A percentile compares a stretch with the other conserved stretches of the same genome.
These are phyloP conservation scores for Aspergillus awamori DNA, from an alignment of 2,329 filamentous ascomycete species.

Conservation along the genomic window DNA sequence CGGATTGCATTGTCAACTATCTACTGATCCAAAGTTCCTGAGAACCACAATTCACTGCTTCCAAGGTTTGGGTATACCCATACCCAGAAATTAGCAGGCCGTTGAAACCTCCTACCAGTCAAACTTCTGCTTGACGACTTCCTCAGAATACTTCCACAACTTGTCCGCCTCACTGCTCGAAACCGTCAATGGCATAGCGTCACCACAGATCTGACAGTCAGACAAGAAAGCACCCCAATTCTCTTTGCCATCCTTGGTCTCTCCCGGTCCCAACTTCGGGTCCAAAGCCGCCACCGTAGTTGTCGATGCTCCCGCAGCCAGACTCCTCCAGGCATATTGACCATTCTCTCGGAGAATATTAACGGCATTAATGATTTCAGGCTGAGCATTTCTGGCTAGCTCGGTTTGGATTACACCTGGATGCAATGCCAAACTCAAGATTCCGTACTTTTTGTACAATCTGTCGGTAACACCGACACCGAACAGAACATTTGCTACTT, in stretches of 20 bases:
- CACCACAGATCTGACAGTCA: constrained; percentile 17
- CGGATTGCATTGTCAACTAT: no score
- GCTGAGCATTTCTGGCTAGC: constrained; percentile 17
- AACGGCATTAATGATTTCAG: background rate
- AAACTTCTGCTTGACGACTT: constrained; percentile 39
- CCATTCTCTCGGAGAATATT: background rate
- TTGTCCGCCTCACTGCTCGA: constrained; percentile 43
- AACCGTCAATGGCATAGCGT: constrained; percentile 20
- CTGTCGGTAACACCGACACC: constrained; percentile 40
- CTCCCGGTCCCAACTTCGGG: constrained; percentile 2
- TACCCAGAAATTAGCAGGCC: no score
- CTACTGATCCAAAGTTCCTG: no score
- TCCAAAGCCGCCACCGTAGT: constrained; percentile 37
- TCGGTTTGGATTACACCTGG: constrained; percentile 32
- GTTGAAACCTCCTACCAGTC: background rate
- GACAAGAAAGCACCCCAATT: constrained; percentile 37
- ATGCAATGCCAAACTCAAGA: constrained; percentile 31
- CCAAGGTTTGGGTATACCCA: no score
- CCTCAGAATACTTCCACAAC: constrained; percentile 52
- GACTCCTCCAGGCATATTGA: background rate
- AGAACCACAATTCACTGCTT: no score
- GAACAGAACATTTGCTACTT: constrained; percentile 52
- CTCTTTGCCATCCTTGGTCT: constrained; percentile 27
- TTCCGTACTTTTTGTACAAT: constrained; percentile 23
- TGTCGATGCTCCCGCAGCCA: constrained; percentile 28